phyloP scores from a whole-genome alignment of 257 asterid species.

The Lantana camara region DNA sequence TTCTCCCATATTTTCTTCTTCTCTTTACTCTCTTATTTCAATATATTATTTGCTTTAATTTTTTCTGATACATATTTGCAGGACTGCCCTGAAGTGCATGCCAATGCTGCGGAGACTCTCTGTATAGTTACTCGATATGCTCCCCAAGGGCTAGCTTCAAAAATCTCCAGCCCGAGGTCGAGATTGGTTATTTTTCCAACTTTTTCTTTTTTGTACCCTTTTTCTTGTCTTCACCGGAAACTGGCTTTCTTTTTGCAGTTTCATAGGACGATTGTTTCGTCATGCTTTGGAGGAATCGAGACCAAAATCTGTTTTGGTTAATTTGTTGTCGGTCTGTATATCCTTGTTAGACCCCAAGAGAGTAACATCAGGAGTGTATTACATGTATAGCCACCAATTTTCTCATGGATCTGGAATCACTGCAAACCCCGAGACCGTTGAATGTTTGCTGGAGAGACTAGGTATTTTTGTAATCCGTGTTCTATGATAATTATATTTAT shows the following conservation, averaged over 20 bases:
- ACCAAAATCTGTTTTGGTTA: slow-evolving; percentile 69
- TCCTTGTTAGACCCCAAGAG: slow-evolving; percentile 72
- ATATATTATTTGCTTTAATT: too few relatives aligned
- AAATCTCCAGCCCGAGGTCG: slow-evolving; percentile 74
- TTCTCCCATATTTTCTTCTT: too few relatives aligned
- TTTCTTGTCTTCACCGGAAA: slow-evolving; percentile 16
- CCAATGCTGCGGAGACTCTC: slow-evolving; percentile 86
- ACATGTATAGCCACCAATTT: slow-evolving; percentile 53
- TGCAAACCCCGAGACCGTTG: slow-evolving; percentile 54
- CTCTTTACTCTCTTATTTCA: too few relatives aligned
- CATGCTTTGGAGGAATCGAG: slow-evolving; percentile 68
- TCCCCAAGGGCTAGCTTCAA: slow-evolving; percentile 61
- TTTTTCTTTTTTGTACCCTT: not conserved
- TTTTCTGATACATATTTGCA: slow-evolving; percentile 31
- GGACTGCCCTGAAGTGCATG: slow-evolving; percentile 91
- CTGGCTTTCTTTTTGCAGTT: slow-evolving; percentile 42
- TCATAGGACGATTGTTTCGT: slow-evolving; percentile 56
- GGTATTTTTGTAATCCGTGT: slow-evolving; percentile 34
- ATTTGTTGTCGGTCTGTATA: slow-evolving; percentile 64
- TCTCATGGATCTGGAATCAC: slow-evolving; percentile 41
- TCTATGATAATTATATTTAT: not conserved
- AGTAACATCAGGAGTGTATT: slow-evolving; percentile 58
- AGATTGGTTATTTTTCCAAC: not conserved
- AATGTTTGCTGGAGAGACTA: slow-evolving; percentile 67
- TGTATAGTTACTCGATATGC: slow-evolving; percentile 71